These are phyloP conservation scores for Oidiodendron maius DNA, from an alignment of 495 filamentous ascomycete species.

Conservation along the genomic window DNA sequence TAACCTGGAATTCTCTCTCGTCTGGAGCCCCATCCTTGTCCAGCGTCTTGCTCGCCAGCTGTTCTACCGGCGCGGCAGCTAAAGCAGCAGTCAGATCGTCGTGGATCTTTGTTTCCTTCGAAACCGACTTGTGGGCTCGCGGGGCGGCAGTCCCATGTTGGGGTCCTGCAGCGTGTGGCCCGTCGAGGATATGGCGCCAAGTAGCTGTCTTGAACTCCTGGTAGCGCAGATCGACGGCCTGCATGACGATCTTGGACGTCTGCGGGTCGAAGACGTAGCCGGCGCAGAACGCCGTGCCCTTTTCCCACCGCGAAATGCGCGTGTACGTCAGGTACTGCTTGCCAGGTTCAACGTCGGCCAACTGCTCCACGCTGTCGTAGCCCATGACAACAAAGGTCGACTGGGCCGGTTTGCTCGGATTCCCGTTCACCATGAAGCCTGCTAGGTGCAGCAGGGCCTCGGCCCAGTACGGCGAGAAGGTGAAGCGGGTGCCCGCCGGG, in stretches of 20 bases:
- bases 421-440: background rate
- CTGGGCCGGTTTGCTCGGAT: background rate
- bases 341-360: background rate
- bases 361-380: background rate
- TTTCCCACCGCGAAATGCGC: background rate
- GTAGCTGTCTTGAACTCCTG: background rate
- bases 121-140: background rate
- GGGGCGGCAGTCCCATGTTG: too few relatives aligned
- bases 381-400: background rate
- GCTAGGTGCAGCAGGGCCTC: background rate
- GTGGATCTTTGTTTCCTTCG: background rate
- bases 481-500: background rate
- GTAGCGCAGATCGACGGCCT: background rate
- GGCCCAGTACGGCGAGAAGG: background rate
- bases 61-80: background rate
- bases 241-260: background rate
- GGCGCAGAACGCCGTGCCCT: background rate
- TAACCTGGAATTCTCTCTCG: background rate
- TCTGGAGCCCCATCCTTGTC: background rate
- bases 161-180: background rate
- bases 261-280: background rate
- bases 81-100: background rate
- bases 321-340: background rate
- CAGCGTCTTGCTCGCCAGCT: background rate
- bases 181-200: background rate